A percentile compares a stretch with the other conserved stretches of the same genome.
Evolutionary conservation across 768 basidiomycete species (phyloP).

Genomic region (Scleroderma bovista): DNA sequence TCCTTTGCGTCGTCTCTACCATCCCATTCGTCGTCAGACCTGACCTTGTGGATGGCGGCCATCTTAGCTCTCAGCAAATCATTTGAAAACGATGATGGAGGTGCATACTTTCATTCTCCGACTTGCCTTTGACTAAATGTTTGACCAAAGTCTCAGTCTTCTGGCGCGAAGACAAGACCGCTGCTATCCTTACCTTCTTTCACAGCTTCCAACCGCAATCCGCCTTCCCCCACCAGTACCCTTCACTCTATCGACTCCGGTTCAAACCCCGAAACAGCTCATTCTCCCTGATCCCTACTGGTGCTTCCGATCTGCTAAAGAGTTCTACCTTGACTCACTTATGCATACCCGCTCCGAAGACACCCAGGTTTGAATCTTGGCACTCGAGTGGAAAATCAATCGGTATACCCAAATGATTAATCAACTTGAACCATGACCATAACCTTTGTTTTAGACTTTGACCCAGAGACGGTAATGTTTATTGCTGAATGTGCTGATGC

Average conservation of each 20-base stretch:
- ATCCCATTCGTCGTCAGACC: conserved; percentile 23
- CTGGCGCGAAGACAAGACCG: conserved; percentile 83
- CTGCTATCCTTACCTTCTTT: conserved; percentile 56
- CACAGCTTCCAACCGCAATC: conserved; percentile 57
- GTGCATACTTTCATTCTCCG: conserved; percentile 36
- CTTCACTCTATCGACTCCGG: no score
- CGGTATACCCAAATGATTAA: conserved; percentile 37
- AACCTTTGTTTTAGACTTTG: conserved; percentile 53
- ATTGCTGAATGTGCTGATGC: conserved; percentile 83
- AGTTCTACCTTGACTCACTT: conserved; percentile 75
- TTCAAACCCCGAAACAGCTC: conserved; percentile 5
- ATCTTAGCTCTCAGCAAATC: conserved; percentile 62
- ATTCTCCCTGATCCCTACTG: conserved; percentile 13
- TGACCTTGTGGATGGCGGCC: conserved; percentile 57
- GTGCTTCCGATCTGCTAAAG: conserved; percentile 51
- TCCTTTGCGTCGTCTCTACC: conserved; percentile 33
- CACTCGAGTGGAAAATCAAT: conserved; percentile 71
- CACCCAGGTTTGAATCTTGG: conserved; percentile 57
- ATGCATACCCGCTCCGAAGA: conserved; percentile 90
- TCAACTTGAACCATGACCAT: background rate
- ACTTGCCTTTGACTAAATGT: background rate
- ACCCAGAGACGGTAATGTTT: conserved; percentile 78
- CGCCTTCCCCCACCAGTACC: conserved; percentile 16
- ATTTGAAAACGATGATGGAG: conserved; percentile 73
- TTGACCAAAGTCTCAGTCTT: conserved; percentile 48